Evolutionary conservation across 1,284 basidiomycete species (phyloP).

Genomic region (Schizophyllum commune): DNA sequence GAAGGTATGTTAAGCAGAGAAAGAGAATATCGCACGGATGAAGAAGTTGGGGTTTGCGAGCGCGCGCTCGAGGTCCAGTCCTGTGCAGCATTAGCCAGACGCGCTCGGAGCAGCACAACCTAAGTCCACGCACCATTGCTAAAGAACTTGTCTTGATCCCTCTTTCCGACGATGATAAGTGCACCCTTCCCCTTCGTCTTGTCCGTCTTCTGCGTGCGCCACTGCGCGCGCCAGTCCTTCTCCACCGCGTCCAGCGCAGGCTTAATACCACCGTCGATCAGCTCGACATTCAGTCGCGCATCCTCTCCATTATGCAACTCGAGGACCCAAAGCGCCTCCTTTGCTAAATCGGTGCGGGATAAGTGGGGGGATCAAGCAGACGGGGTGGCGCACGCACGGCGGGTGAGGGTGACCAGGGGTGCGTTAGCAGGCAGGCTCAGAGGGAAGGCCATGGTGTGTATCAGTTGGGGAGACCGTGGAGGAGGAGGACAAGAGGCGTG

Average conservation of each 20-base stretch:
- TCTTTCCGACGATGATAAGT: conserved; percentile 69
- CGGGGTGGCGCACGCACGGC: conserved; percentile 37
- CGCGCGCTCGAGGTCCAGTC: conserved; percentile 65
- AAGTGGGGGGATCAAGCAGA: neutral
- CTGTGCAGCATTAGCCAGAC: conserved; percentile 23
- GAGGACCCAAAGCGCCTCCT: conserved; percentile 59
- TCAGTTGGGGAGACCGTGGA: neutral
- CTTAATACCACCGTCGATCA: conserved; percentile 57
- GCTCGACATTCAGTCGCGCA: conserved; percentile 55
- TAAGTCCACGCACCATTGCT: conserved; percentile 58
- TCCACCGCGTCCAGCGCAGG: conserved; percentile 78
- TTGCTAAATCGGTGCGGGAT: conserved; percentile 34
- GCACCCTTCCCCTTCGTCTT: conserved; percentile 56
- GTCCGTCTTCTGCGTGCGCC: conserved; percentile 34
- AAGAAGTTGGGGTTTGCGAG: conserved; percentile 68
- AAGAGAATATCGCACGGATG: conserved; percentile 40
- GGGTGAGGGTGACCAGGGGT: conserved; percentile 55
- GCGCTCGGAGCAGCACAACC: neutral
- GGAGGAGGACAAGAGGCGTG: neutral
- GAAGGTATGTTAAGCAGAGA: neutral
- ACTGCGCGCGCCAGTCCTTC: conserved; percentile 61
- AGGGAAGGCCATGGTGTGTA: conserved; percentile 23
- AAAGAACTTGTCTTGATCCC: conserved; percentile 81
- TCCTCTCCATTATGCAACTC: conserved; percentile 75
- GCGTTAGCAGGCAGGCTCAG: conserved; percentile 36